These are phyloP conservation scores for Ajuga chamaepitys DNA, from an alignment of 257 asterid genomes.

Conservation along the genomic window DNA sequence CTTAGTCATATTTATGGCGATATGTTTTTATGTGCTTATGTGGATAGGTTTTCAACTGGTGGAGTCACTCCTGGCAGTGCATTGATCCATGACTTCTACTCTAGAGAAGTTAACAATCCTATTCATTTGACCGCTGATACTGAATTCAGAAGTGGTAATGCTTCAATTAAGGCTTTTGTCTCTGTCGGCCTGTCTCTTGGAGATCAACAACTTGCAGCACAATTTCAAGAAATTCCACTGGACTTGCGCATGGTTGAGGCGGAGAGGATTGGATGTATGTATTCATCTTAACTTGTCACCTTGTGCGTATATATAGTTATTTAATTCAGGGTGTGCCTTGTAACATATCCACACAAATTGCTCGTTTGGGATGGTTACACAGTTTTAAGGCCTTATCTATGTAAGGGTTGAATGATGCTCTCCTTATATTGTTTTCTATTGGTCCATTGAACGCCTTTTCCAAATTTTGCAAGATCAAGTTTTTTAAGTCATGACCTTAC, in stretches of 20 bases:
- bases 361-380: neutral
- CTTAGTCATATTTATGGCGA: neutral
- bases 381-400: neutral
- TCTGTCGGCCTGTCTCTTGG: slow-evolving; percentile 66
- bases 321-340: neutral
- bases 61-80: slow-evolving; percentile 78
- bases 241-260: slow-evolving; percentile 92
- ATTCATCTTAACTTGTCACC: neutral
- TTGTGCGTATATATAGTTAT: neutral
- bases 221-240: slow-evolving; percentile 88
- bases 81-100: slow-evolving; percentile 70
- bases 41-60: slow-evolving; percentile 85
- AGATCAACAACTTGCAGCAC: slow-evolving; percentile 85
- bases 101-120: slow-evolving; percentile 64
- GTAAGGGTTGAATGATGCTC: neutral
- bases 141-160: slow-evolving; percentile 45
- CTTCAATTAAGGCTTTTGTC: slow-evolving; percentile 60
- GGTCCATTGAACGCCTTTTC: neutral
- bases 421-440: neutral
- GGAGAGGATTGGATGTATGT: slow-evolving; percentile 86
- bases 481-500: too few relatives aligned
- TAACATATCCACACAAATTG: neutral
- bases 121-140: slow-evolving; percentile 85
- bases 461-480: too few relatives aligned
- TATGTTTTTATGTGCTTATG: neutral